Percentiles rank a stretch among this genome's conserved stretches.
phyloP scores from a whole-genome alignment of 768 basidiomycete genomes.

The Panus rudis region DNA sequence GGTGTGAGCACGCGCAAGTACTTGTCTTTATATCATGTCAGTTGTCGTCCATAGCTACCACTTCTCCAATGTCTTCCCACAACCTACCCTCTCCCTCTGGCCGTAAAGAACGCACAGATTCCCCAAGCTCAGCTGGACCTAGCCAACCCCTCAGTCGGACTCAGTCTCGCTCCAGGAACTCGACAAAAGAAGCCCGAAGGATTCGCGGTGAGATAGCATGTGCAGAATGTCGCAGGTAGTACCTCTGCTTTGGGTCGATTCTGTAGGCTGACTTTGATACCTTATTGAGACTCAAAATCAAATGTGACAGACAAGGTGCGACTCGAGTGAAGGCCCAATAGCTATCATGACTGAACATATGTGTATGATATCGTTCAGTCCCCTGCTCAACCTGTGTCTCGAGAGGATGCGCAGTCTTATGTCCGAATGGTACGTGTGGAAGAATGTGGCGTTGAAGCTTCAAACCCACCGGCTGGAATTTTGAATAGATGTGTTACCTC shows the following conservation, averaged over 20 bases:
- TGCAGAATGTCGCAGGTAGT: constrained; percentile 25
- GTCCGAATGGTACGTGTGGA: constrained; percentile 40
- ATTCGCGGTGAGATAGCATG: constrained; percentile 24
- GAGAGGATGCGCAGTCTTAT: constrained; percentile 42
- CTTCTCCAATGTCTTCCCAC: no score
- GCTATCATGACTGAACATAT: background rate
- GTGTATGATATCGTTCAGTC: constrained; percentile 11
- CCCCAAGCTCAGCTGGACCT: background rate
- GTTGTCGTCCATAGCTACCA: no score
- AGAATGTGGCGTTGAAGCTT: background rate
- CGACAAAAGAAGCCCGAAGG: constrained; percentile 19
- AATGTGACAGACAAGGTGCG: background rate
- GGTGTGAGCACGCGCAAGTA: no score
- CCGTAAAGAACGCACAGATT: no score
- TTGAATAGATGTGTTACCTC: constrained; percentile 41
- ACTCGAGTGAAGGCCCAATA: background rate
- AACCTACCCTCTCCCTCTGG: no score
- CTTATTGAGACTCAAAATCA: background rate
- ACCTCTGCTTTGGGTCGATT: background rate
- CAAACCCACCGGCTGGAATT: background rate
- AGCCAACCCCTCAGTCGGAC: background rate
- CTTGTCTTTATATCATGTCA: no score
- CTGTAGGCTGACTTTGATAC: background rate
- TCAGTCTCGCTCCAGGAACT: constrained; percentile 9
- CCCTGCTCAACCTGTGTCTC: constrained; percentile 40